Evolutionary conservation across 2,329 filamentous ascomycete species (phyloP).

Genomic region (Trichoderma gracile): DNA sequence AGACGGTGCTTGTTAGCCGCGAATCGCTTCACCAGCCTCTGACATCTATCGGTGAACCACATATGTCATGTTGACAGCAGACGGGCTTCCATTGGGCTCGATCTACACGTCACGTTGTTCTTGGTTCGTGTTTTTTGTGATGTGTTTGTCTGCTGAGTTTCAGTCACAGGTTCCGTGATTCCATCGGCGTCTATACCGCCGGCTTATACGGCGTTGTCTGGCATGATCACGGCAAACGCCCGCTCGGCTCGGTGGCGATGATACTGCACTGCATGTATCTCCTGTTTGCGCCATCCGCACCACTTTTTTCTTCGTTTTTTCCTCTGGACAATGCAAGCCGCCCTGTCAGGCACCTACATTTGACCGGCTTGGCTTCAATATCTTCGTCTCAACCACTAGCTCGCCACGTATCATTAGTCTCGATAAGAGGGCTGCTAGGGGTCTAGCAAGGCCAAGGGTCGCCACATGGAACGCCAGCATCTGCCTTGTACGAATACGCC

Average conservation of each 20-base stretch:
- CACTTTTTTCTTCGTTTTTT: constrained; percentile 13
- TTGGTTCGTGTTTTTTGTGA: too few species aligned
- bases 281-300: constrained; percentile 3
- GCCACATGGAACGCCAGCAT: constrained; percentile 11
- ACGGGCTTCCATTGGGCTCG: too few species aligned
- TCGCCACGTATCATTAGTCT: neutral
- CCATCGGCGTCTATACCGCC: neutral
- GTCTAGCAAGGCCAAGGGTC: neutral
- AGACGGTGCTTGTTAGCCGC: neutral
- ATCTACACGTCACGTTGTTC: too few species aligned
- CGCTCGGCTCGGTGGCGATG: neutral
- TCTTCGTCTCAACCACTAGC: neutral
- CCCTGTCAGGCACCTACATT: constrained; percentile 1
- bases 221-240: constrained; percentile 15
- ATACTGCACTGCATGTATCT: neutral
- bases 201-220: neutral
- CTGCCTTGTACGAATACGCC: neutral
- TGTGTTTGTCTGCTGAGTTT: too few species aligned
- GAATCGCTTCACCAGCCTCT: too few species aligned
- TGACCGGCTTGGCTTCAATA: neutral
- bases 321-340: neutral
- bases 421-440: constrained; percentile 8
- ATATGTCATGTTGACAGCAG: too few species aligned
- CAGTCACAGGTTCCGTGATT: too few species aligned
- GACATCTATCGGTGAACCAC: too few species aligned